Conservation (phyloP, 441 rosid genomes). For the Populus trichocarpa region DNA sequence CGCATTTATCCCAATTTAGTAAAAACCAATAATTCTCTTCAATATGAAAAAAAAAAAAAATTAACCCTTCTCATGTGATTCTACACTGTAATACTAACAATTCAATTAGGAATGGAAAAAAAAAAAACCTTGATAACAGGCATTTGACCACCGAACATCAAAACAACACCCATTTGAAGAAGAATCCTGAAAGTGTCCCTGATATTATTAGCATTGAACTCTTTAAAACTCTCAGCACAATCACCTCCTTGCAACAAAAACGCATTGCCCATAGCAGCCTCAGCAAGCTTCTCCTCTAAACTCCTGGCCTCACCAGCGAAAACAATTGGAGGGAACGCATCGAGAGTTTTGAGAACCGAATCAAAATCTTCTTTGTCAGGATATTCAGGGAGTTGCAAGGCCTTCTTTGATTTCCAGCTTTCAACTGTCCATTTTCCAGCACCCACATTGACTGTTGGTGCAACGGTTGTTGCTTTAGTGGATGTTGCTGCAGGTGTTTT, state of each 20-base stretch:
- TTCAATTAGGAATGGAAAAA: not conserved
- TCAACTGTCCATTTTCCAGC: constrained; percentile 60
- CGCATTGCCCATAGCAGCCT: constrained; percentile 82
- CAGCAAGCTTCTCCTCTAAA: constrained; percentile 70
- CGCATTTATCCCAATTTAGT: not conserved
- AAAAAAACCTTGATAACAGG: constrained; percentile 68
- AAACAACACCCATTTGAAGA: constrained; percentile 85
- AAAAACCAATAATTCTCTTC: not conserved
- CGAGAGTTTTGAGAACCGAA: constrained; percentile 64
- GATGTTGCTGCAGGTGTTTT: constrained; percentile 6
- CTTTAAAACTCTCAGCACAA: constrained; percentile 52
- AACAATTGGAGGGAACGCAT: constrained; percentile 76
- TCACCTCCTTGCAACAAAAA: constrained; percentile 90
- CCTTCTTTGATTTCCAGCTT: constrained; percentile 79
- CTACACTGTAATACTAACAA: too few species aligned
- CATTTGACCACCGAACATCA: constrained; percentile 91
- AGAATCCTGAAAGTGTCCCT: constrained; percentile 84
- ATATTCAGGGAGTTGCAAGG: constrained; percentile 79
- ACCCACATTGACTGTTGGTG: constrained; percentile 32
- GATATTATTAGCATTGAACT: constrained; percentile 53
- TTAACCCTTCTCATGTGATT: not conserved
- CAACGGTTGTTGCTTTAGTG: constrained; percentile 14
- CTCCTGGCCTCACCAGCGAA: constrained; percentile 88
- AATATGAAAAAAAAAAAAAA: not conserved
- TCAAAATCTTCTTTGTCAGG: constrained; percentile 67